Evolutionary conservation across 1,139 yeast genomes (phyloP), one percentile per base, ranked within the genome.

Genomic region (Sugiyamaella novakii): DNA sequence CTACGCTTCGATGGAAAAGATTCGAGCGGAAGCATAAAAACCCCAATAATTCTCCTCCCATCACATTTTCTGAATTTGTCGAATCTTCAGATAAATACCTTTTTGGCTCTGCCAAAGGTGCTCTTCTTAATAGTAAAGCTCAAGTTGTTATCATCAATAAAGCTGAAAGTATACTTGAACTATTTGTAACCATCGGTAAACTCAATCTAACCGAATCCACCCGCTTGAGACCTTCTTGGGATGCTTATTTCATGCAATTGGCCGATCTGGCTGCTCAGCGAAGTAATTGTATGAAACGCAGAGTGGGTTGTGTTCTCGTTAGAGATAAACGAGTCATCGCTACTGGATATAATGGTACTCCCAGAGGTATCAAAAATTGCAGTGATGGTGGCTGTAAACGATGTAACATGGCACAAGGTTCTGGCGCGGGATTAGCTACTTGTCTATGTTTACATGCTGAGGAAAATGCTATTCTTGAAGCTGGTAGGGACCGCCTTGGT

Each of bases 331-430:
- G 97, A 48, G 96, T 92, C 29, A 78, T 94, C 27, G 95, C 98
- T 1, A 92, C 98, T 0, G 99, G 98, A 0, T 92, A 94, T 68
- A 92, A 92, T 63, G 98, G 99, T 1, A 92, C 99, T 0, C 98
- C 98, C 10, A 76, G 96, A 35, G 88, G 91, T 53, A 70, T 88
- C 60, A 73, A 75, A 25, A 92, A 92, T 63, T 92, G 99, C 68
- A 91, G 88, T 63, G 92, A 88, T 60, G 98, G 98, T 14, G 98
- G 98, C 0, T 92, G 98, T 68, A 70, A 80, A 5, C 74, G 98
- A 38, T 92, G 99, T 66, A 70, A 73, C 45, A 64, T 73, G 25
- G 84, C 79, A 2, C 70, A 70, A 28, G 79, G 80, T 0, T 77
- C 83, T 11, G 95, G 95, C 1, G 74, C 79, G 28, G 84, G 83